These are phyloP conservation scores for Coemansia sp. DNA, from an alignment of 192 early-diverging fungal species.

Conservation along the genomic window DNA sequence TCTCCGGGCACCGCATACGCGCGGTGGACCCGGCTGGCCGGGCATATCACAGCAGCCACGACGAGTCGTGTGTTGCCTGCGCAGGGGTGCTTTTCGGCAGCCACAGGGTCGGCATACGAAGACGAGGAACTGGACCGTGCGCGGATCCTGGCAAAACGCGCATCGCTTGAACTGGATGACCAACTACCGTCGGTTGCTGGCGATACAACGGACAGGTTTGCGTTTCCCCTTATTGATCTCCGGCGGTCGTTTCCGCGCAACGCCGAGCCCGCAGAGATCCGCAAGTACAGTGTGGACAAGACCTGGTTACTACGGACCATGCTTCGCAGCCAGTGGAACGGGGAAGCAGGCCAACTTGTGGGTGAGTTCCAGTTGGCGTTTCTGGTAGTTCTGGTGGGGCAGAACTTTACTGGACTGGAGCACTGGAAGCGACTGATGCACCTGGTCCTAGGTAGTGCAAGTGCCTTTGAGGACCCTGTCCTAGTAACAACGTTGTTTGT, in stretches of 20 bases:
- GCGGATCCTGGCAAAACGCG: too few relatives aligned
- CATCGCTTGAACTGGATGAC: too few relatives aligned
- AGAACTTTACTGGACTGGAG: constrained; percentile 82
- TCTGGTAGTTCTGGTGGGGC: constrained; percentile 72
- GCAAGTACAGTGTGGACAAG: constrained; percentile 86
- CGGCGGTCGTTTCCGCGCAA: constrained; percentile 75
- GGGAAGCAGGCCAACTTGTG: constrained; percentile 56
- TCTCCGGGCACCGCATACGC: constrained; percentile 37
- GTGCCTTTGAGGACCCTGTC: constrained; percentile 54
- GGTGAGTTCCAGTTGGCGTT: constrained; percentile 87
- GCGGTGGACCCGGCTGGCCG: constrained; percentile 77
- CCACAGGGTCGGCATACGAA: constrained; percentile 58
- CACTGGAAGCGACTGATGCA: constrained; percentile 86
- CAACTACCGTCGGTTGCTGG: too few relatives aligned
- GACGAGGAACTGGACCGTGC: constrained; percentile 59
- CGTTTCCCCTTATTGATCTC: constrained; percentile 77
- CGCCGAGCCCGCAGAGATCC: constrained; percentile 66
- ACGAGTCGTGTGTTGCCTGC: constrained; percentile 54
- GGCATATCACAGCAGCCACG: constrained; percentile 60
- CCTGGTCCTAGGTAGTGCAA: constrained; percentile 63
- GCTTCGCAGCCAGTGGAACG: constrained; percentile 1
- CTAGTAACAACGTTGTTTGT: constrained; percentile 51
- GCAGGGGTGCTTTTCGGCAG: constrained; percentile 42
- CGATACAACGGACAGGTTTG: constrained; percentile 23
- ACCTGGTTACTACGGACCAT: constrained; percentile 67